phyloP scores from a whole-genome alignment of 768 basidiomycete species.

The Exsudoporus frostii region DNA sequence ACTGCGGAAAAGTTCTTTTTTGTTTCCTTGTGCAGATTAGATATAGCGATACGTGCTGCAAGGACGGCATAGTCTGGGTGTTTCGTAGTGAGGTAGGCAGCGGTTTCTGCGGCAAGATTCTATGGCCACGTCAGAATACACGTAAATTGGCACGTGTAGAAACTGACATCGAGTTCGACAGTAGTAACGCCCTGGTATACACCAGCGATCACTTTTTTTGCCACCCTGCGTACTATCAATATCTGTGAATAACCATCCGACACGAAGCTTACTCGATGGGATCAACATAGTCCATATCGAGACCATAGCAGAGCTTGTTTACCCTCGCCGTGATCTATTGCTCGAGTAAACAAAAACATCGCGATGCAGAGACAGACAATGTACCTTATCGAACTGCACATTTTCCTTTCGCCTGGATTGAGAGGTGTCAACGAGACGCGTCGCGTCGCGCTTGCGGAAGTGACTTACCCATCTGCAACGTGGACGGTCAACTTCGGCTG shows the following conservation, averaged over 20 bases:
- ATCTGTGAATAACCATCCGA: background rate
- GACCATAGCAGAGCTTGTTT: conserved; percentile 91
- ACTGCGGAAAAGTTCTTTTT: conserved; percentile 96
- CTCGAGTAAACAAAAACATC: conserved; percentile 14
- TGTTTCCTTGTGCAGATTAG: conserved; percentile 98
- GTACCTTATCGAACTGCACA: conserved; percentile 90
- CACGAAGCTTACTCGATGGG: conserved; percentile 68
- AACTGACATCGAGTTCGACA: conserved; percentile 88
- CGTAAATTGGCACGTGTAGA: background rate
- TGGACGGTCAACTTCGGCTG: conserved; percentile 4
- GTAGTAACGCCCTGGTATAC: conserved; percentile 97
- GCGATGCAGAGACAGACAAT: conserved; percentile 18
- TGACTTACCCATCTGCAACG: conserved; percentile 45
- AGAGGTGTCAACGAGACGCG: conserved; percentile 23
- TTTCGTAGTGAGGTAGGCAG: conserved; percentile 94
- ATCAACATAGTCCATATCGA: conserved; percentile 88
- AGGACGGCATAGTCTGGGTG: conserved; percentile 98
- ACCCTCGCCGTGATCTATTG: conserved; percentile 80
- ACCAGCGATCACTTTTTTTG: conserved; percentile 90
- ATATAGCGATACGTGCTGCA: conserved; percentile 97
- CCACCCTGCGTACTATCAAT: conserved; percentile 49
- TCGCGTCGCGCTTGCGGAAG: conserved; percentile 11
- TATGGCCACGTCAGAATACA: conserved; percentile 29
- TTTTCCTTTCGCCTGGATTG: conserved; percentile 74
- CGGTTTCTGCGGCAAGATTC: conserved; percentile 97